These are phyloP conservation scores for Colletotrichum sp. DNA, from an alignment of 2,329 filamentous ascomycete species.

Conservation along the genomic window DNA sequence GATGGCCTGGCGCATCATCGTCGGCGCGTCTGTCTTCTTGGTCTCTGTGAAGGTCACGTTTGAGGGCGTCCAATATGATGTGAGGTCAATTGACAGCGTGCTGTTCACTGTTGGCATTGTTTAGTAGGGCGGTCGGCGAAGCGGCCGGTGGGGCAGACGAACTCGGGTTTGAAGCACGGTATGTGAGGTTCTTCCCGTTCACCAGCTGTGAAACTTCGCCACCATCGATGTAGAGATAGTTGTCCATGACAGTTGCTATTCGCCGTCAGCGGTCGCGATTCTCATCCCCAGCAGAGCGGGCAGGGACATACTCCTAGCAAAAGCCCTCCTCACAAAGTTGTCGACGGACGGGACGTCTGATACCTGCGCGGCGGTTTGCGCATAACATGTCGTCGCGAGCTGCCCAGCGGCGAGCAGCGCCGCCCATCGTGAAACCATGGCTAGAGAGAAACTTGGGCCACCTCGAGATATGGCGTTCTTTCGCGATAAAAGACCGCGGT, in stretches of 20 bases:
- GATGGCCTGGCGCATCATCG: constrained; percentile 12
- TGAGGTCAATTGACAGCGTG: constrained; percentile 22
- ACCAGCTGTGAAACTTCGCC: constrained; percentile 12
- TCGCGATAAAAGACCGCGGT: neutral
- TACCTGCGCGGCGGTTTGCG: neutral
- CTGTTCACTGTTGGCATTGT: constrained; percentile 6
- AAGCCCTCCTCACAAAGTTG: constrained; percentile 7
- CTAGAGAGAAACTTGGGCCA: neutral
- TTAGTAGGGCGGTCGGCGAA: neutral
- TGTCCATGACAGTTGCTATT: constrained; percentile 4
- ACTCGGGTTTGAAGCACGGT: neutral
- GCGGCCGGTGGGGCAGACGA: neutral
- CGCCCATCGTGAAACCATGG: neutral
- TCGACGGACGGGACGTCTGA: neutral
- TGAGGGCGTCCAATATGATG: constrained; percentile 16
- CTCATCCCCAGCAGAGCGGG: too few relatives aligned
- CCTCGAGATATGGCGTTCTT: neutral
- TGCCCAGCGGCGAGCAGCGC: constrained; percentile 1
- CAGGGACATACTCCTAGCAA: neutral
- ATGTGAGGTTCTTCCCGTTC: neutral
- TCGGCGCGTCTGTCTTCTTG: constrained; percentile 10
- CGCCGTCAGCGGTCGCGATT: neutral
- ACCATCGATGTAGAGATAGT: constrained; percentile 17
- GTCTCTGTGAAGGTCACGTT: constrained; percentile 5
- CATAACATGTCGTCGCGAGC: neutral